Evolutionary conservation across 768 basidiomycete genomes (phyloP), one percentile per base, ranked within the genome.

Genomic region (Tricholoma bakamatsutake): DNA sequence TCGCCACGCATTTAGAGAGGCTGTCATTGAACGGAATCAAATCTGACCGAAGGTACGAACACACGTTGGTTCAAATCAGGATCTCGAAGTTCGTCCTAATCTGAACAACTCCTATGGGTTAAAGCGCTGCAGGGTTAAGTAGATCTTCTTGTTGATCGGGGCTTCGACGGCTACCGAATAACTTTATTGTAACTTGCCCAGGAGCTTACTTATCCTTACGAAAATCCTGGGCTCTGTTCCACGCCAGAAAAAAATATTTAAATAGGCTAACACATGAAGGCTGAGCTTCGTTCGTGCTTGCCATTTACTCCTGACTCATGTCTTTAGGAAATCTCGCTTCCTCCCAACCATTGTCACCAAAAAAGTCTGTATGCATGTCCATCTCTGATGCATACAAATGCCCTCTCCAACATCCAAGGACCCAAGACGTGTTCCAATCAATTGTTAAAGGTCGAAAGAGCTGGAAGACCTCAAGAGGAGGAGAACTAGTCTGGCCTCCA

Each of bases 401-500:
- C n/a, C 64, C 66, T 18, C 59, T 72, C 13, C 64, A 66, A 10
- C 72, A 69, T 58, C 62, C 72, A 51, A 69, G 70, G 35, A 78
- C 80, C 1, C 74, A 76, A 49, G 83, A 85, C 56, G 84, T 85
- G 58, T 80, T 87, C 67, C 76, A 82, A 64, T 80, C 81, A 48
- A 83, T 89, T 58, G 79, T 87, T 59, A 81, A 77, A 58, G 80
- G 80, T 42, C 80, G 88, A 60, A 88, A 88, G 69, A 84, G 80
- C 64, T 90, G 86, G 85, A 87, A 88, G 66, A 87, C 84, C 0
- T 69, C 85, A 27, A 80, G 81, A 65, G 87, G 85, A 45, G 81
- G 83, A 30, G 87, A 90, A 66, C 78, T 85, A 9, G 87, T 90
- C 18, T 90, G 88, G 88, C 88, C 88, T 52, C 86, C 84, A 10